Percentiles rank a stretch among this genome's conserved stretches.
These are phyloP conservation scores for Euryodendron excelsum DNA, from an alignment of 148 eudicot species.

Conservation along the genomic window DNA sequence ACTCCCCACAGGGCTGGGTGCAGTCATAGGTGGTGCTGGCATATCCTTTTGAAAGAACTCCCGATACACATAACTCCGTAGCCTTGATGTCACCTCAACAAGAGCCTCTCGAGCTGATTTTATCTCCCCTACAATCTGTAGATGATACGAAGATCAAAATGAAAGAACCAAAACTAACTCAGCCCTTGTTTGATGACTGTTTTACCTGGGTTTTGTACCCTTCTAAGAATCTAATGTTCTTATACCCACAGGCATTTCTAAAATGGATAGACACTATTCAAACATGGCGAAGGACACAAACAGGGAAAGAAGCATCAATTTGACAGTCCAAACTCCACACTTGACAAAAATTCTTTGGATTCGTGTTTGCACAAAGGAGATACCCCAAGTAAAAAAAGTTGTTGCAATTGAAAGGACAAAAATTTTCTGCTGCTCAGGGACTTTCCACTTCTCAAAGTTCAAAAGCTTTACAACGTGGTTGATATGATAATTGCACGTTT, in stretches of 20 bases:
- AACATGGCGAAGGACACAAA: neutral
- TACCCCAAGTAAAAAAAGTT: neutral
- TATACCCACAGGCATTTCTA: neutral
- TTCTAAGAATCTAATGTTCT: too few relatives aligned
- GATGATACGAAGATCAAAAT: conserved; percentile 23
- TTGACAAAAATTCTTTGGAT: conserved; percentile 1
- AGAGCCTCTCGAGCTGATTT: conserved; percentile 94
- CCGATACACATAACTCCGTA: conserved; percentile 62
- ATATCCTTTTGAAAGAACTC: conserved; percentile 60
- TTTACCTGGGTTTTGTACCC: too few relatives aligned
- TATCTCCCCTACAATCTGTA: conserved; percentile 93
- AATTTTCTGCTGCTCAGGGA: neutral
- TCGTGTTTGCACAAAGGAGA: neutral
- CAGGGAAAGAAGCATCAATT: neutral
- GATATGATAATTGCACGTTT: neutral
- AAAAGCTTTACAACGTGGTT: neutral
- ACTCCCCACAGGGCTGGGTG: conserved; percentile 42
- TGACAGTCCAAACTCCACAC: neutral
- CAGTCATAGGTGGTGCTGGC: conserved; percentile 38
- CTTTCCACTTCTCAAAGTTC: neutral
- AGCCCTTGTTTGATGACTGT: neutral
- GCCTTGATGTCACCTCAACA: conserved; percentile 79
- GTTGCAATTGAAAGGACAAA: neutral
- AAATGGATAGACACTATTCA: neutral
- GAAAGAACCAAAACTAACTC: neutral